These are phyloP conservation scores for Trichoderma asperellum DNA, from an alignment of 2,329 filamentous ascomycete species.

Conservation along the genomic window DNA sequence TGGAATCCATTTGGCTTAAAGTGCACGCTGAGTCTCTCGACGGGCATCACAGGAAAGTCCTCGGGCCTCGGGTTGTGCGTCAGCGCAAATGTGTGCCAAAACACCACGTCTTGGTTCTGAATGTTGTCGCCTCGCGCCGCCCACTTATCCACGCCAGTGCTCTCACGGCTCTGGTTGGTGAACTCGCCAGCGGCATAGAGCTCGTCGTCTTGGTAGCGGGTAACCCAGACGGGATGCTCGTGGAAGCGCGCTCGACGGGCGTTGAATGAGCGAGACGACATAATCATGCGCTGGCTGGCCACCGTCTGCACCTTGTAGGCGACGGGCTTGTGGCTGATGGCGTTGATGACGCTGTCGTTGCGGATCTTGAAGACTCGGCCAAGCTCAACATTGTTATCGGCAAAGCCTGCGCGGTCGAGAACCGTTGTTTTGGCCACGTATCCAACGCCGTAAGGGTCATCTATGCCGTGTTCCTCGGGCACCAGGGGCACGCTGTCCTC, in stretches of 20 bases:
- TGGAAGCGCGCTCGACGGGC: constrained; percentile 50
- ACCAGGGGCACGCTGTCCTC: constrained; percentile 48
- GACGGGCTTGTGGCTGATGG: constrained; percentile 51
- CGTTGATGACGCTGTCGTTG: constrained; percentile 51
- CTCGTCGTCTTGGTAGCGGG: constrained; percentile 53
- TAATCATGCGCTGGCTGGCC: constrained; percentile 52
- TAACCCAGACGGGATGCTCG: constrained; percentile 54
- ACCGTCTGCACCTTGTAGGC: constrained; percentile 54
- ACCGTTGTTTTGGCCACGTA: constrained; percentile 58
- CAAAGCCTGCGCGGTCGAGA: constrained; percentile 51
- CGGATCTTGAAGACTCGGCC: constrained; percentile 57
- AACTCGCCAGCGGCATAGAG: constrained; percentile 56
- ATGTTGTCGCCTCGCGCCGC: constrained; percentile 53
- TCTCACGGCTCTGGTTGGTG: constrained; percentile 54
- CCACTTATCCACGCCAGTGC: constrained; percentile 52
- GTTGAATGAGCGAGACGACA: constrained; percentile 49
- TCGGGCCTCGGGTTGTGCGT: constrained; percentile 56
- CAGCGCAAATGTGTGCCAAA: constrained; percentile 54
- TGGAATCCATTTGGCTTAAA: constrained; percentile 51
- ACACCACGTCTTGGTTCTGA: constrained; percentile 39
- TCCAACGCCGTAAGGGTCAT: constrained; percentile 64
- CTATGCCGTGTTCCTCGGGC: constrained; percentile 48
- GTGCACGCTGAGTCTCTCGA: constrained; percentile 53
- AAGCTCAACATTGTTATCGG: constrained; percentile 57
- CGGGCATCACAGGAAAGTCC: constrained; percentile 57